These are phyloP conservation scores for Magnusiomyces fungicola DNA, from an alignment of 1,139 yeast species.

Conservation along the genomic window DNA sequence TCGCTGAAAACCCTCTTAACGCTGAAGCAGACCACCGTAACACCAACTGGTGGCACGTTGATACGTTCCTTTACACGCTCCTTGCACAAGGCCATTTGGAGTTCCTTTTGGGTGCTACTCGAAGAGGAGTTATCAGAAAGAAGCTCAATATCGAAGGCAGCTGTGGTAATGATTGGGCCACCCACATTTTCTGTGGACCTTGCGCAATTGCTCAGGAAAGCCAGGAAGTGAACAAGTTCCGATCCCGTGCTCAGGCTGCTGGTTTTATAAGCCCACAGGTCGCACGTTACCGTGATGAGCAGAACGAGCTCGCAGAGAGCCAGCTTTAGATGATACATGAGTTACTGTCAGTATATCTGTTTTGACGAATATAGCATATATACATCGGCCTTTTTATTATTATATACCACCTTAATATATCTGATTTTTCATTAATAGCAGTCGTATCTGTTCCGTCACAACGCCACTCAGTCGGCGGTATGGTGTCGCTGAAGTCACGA, in stretches of 20 bases:
- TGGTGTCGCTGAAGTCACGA: too few species aligned
- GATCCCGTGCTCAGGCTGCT: not conserved
- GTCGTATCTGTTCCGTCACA: too few species aligned
- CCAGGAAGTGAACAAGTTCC: not conserved
- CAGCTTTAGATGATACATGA: too few species aligned
- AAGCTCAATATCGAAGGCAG: conserved; percentile 2
- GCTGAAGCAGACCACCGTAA: not conserved
- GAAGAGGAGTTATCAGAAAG: not conserved
- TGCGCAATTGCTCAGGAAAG: conserved; percentile 5
- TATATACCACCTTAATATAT: too few species aligned
- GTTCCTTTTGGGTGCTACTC: not conserved
- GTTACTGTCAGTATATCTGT: too few species aligned
- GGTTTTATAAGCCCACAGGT: too few species aligned
- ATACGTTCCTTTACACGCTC: not conserved
- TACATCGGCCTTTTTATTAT: not conserved
- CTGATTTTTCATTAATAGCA: too few species aligned
- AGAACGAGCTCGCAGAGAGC: not conserved
- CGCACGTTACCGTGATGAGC: not conserved
- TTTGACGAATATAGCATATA: not conserved
- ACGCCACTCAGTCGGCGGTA: too few species aligned
- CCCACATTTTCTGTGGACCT: not conserved
- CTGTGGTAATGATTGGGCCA: not conserved
- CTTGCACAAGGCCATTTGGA: not conserved
- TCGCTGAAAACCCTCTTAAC: conserved; percentile 1
- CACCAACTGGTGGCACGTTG: conserved; percentile 5